Percentiles rank a stretch among this genome's conserved stretches.
Conservation (phyloP, 352 stramenopile species). For the Phytophthora aleatoria region DNA sequence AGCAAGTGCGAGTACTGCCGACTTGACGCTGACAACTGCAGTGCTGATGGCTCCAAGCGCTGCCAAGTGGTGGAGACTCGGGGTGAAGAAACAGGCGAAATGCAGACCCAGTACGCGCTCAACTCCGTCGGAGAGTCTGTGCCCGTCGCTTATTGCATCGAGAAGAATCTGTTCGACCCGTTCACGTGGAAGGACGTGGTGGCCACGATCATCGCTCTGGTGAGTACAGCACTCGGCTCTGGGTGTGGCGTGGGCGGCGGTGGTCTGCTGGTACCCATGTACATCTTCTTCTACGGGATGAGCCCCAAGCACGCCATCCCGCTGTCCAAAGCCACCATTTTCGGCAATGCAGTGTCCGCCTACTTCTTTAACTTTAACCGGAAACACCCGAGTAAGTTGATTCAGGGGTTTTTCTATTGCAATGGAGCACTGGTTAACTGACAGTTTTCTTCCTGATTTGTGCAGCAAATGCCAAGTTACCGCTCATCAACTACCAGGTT, state of each 20-base stretch:
- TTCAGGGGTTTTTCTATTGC: not conserved
- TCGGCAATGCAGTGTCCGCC: slow-evolving; percentile 95
- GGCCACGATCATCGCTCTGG: slow-evolving; percentile 71
- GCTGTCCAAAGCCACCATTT: slow-evolving; percentile 97
- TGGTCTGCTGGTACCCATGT: slow-evolving; percentile 97
- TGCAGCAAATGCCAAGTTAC: slow-evolving; percentile 79
- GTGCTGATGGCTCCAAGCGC: slow-evolving; percentile 58
- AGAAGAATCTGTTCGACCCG: slow-evolving; percentile 82
- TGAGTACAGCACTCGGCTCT: slow-evolving; percentile 90
- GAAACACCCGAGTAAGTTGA: slow-evolving; percentile 87
- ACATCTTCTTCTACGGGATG: slow-evolving; percentile 94
- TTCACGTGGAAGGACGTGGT: slow-evolving; percentile 75
- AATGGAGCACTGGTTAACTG: slow-evolving; percentile 4
- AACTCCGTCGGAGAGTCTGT: slow-evolving; percentile 43
- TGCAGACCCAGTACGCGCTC: slow-evolving; percentile 37
- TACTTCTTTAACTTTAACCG: slow-evolving; percentile 94
- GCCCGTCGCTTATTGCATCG: slow-evolving; percentile 65
- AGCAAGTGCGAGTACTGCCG: slow-evolving; percentile 78
- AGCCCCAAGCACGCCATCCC: slow-evolving; percentile 97
- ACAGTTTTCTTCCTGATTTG: slow-evolving; percentile 3
- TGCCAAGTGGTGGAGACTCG: slow-evolving; percentile 53
- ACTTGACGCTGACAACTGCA: slow-evolving; percentile 61
- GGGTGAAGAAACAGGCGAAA: slow-evolving; percentile 41
- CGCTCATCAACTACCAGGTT: slow-evolving; percentile 98
- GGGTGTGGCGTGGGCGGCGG: slow-evolving; percentile 93